Percentiles rank a stretch among this genome's conserved stretches.
Evolutionary conservation across 805 yeast species (phyloP).

Genomic region (Wickerhamomyces mucosus): DNA sequence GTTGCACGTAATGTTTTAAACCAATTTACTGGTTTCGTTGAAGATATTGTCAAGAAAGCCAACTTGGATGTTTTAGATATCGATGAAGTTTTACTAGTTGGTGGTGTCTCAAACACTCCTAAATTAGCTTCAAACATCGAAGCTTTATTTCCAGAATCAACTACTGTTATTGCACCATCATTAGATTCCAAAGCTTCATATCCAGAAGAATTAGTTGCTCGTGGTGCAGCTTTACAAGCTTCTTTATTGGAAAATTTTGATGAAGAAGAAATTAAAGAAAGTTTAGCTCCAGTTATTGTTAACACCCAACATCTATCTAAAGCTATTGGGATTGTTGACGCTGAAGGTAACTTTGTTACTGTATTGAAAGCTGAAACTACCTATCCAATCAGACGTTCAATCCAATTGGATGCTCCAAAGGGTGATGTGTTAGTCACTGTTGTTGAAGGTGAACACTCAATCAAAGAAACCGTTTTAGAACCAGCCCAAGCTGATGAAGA

Average conservation of each 20-base stretch:
- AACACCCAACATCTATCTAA: slow-evolving; percentile 81
- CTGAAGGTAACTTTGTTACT: slow-evolving; percentile 62
- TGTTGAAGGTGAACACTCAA: slow-evolving; percentile 76
- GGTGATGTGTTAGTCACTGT: slow-evolving; percentile 61
- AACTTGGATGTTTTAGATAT: slow-evolving; percentile 76
- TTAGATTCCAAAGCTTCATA: slow-evolving; percentile 67
- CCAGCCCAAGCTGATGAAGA: slow-evolving; percentile 43
- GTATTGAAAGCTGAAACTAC: slow-evolving; percentile 79
- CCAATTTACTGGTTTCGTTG: slow-evolving; percentile 70
- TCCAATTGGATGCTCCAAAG: slow-evolving; percentile 51
- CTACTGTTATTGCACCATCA: slow-evolving; percentile 68
- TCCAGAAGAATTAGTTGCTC: slow-evolving; percentile 83
- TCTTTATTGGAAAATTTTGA: slow-evolving; percentile 73
- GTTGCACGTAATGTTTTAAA: slow-evolving; percentile 71
- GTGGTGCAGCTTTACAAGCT: slow-evolving; percentile 97
- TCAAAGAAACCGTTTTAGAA: slow-evolving; percentile 76
- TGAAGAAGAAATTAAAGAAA: slow-evolving; percentile 72
- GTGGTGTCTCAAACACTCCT: slow-evolving; percentile 91
- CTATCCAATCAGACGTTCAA: slow-evolving; percentile 75
- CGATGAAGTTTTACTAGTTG: slow-evolving; percentile 85
- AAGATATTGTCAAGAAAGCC: slow-evolving; percentile 69
- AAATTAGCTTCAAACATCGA: slow-evolving; percentile 73
- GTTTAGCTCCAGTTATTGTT: slow-evolving; percentile 73
- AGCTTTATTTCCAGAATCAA: slow-evolving; percentile 71
- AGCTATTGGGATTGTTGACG: slow-evolving; percentile 77